phyloP scores from a whole-genome alignment of 169 alveolate genomes.

The Plasmodium gonderi region DNA sequence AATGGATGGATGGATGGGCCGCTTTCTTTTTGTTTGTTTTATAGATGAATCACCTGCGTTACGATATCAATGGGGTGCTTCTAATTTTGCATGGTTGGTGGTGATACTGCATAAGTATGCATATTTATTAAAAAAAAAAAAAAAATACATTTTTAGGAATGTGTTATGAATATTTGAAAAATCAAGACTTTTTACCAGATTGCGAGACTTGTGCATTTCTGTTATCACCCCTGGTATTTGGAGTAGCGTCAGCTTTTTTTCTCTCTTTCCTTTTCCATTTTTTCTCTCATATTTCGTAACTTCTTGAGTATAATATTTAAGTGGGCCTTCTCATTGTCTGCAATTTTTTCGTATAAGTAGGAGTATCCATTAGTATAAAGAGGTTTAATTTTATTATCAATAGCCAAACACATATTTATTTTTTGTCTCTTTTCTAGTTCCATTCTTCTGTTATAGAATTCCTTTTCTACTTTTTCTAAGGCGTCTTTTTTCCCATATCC shows the following conservation, averaged over 20 bases:
- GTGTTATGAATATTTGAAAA: not conserved
- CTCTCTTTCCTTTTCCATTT: slow-evolving; percentile 24
- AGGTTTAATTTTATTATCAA: slow-evolving; percentile 80
- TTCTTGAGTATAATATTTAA: slow-evolving; percentile 47
- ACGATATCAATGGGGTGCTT: not conserved
- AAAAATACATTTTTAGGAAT: not conserved
- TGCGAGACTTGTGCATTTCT: not conserved
- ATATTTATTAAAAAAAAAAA: not conserved
- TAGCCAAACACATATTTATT: slow-evolving; percentile 82
- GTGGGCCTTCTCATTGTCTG: slow-evolving; percentile 64
- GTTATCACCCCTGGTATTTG: not conserved
- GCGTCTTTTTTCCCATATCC: slow-evolving; percentile 82
- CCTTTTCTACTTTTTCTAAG: slow-evolving; percentile 81
- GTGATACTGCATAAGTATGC: not conserved
- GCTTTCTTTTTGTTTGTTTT: too few relatives aligned
- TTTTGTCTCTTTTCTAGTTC: slow-evolving; percentile 80
- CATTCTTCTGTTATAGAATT: slow-evolving; percentile 83
- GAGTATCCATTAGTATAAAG: slow-evolving; percentile 82
- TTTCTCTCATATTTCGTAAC: slow-evolving; percentile 36
- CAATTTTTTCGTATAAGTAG: slow-evolving; percentile 67
- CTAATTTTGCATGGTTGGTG: not conserved
- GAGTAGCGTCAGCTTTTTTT: not conserved
- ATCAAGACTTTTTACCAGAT: not conserved
- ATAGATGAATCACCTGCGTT: not conserved
- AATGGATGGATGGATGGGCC: not conserved